Conservation (phyloP, 495 filamentous ascomycete species). For the Xylaria intraflava region DNA sequence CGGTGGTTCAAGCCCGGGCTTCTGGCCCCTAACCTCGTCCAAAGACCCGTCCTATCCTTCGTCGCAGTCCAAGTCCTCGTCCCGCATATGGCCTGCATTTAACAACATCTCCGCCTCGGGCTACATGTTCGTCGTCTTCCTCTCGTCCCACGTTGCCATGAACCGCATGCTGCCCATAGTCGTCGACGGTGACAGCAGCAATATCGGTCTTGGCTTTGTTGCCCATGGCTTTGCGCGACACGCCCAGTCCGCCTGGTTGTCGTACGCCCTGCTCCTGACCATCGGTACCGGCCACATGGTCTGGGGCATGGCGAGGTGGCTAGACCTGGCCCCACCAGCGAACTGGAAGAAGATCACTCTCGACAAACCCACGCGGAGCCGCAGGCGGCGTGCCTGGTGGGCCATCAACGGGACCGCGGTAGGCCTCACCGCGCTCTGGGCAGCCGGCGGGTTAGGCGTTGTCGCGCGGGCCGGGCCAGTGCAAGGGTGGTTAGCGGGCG, state of each 20-base stretch:
- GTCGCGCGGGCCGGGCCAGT: conserved; percentile 65
- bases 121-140: conserved; percentile 55
- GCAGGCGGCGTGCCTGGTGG: conserved; percentile 58
- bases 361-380: conserved; percentile 40
- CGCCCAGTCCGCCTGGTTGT: conserved; percentile 54
- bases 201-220: conserved; percentile 73
- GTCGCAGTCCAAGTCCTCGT: conserved; percentile 17
- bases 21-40: conserved; percentile 34
- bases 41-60: conserved; percentile 13
- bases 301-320: conserved; percentile 76
- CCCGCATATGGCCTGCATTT: conserved; percentile 58
- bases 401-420: conserved; percentile 57
- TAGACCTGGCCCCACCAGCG: conserved; percentile 44
- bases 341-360: conserved; percentile 38
- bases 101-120: conserved; percentile 61
- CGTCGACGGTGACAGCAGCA: conserved; percentile 74
- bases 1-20: conserved; percentile 27
- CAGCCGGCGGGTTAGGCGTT: conserved; percentile 71
- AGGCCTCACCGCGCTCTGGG: conserved; percentile 59
- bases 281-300: conserved; percentile 71
- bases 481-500: conserved; percentile 68
- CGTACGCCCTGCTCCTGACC: conserved; percentile 61
- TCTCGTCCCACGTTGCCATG: conserved; percentile 62
- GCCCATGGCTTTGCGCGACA: conserved; percentile 77
- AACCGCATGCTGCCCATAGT: conserved; percentile 64